These are phyloP conservation scores for Periconia macrospinosa DNA, from an alignment of 2,329 filamentous ascomycete genomes.

Conservation along the genomic window DNA sequence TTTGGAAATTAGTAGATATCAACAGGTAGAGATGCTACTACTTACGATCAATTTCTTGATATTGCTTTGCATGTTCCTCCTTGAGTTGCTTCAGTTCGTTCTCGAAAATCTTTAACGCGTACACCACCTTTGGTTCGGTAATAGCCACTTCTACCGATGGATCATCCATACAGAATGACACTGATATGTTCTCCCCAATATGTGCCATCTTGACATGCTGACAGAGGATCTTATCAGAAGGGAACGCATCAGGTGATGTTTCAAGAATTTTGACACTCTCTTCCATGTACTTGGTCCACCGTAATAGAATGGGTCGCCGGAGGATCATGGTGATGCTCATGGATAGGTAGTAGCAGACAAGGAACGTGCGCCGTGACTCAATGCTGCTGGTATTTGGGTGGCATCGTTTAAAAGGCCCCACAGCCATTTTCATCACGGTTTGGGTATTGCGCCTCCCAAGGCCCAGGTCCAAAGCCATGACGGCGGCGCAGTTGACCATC, in stretches of 20 bases:
- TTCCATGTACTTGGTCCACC: slow-evolving; percentile 66
- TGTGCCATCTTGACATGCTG: slow-evolving; percentile 62
- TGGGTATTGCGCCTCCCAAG: slow-evolving; percentile 62
- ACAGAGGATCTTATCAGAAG: slow-evolving; percentile 58
- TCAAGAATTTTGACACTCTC: slow-evolving; percentile 62
- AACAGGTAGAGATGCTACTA: background rate
- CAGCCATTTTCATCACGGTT: slow-evolving; percentile 41
- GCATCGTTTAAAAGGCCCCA: slow-evolving; percentile 36
- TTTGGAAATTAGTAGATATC: slow-evolving; percentile 9
- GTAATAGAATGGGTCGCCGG: slow-evolving; percentile 59
- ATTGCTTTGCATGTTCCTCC: slow-evolving; percentile 40
- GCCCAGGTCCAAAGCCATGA: slow-evolving; percentile 83
- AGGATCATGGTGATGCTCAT: slow-evolving; percentile 62
- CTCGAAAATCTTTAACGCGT: slow-evolving; percentile 58
- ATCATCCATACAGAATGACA: slow-evolving; percentile 61
- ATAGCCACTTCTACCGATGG: slow-evolving; percentile 55
- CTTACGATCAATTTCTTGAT: slow-evolving; percentile 42
- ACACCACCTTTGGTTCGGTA: slow-evolving; percentile 58
- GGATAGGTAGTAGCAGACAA: slow-evolving; percentile 64
- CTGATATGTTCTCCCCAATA: slow-evolving; percentile 60
- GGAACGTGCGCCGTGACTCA: slow-evolving; percentile 61
- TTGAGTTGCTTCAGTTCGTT: slow-evolving; percentile 48
- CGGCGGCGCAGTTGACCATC: slow-evolving; percentile 76
- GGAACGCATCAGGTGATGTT: slow-evolving; percentile 58
- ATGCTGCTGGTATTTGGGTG: slow-evolving; percentile 54